Evolutionary conservation across 441 rosid genomes (phyloP).

Genomic region (Iberis amara): DNA sequence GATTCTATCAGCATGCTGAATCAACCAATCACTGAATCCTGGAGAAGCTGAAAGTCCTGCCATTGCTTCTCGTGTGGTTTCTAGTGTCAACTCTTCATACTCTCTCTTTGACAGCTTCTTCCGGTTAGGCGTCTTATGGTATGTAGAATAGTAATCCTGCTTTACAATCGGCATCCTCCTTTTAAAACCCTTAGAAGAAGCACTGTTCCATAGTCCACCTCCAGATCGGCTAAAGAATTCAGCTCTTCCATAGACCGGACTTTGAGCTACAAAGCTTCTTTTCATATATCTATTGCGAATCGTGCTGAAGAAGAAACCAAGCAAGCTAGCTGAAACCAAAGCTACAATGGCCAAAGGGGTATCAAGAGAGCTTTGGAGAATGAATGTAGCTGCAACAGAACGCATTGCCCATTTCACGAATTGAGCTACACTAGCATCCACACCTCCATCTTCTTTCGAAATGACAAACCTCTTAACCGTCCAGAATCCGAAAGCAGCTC

Average conservation of each 20-base stretch:
- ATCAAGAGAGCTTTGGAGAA: constrained; percentile 83
- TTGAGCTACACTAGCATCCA: constrained; percentile 70
- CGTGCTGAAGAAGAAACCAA: constrained; percentile 41
- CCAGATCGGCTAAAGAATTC: constrained; percentile 35
- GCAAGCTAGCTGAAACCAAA: constrained; percentile 34
- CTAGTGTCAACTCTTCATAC: constrained; percentile 70
- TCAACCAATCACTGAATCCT: constrained; percentile 64
- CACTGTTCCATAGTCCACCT: constrained; percentile 47
- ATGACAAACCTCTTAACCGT: constrained; percentile 82
- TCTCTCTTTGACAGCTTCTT: constrained; percentile 62
- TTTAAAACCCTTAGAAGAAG: constrained; percentile 58
- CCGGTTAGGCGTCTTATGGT: constrained; percentile 49
- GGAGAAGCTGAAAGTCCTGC: constrained; percentile 72
- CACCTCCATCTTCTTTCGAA: constrained; percentile 70
- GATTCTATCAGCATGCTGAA: constrained; percentile 64
- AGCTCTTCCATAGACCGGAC: constrained; percentile 22
- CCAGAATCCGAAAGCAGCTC: constrained; percentile 96
- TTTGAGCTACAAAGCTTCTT: constrained; percentile 15
- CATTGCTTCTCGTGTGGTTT: constrained; percentile 73
- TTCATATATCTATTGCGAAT: constrained; percentile 25
- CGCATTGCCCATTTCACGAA: constrained; percentile 95
- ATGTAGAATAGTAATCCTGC: constrained; percentile 60
- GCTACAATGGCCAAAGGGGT: constrained; percentile 46
- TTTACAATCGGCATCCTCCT: constrained; percentile 20
- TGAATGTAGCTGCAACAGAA: constrained; percentile 52